Evolutionary conservation across 2,329 filamentous ascomycete genomes (phyloP), one percentile per base, ranked within the genome.

Genomic region (Pseudogymnoascus sp.): DNA sequence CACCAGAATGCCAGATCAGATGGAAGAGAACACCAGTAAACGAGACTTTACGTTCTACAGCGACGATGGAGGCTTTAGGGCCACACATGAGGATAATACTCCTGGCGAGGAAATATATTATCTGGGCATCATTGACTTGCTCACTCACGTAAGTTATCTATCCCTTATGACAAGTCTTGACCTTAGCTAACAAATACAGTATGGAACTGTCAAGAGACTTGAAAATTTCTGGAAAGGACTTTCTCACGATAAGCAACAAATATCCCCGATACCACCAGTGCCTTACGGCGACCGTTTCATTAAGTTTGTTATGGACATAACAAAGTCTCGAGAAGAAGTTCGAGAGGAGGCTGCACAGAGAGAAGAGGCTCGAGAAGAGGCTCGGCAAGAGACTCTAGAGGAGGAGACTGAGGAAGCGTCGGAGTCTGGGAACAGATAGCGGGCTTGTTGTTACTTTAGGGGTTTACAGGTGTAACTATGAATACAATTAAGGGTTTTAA

Each of bases 161-260:
- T 9, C 62, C 25, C 36, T 59, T 44, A 10, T 4, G n/a, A 17
- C 35, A 10, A 6, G 2, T 25, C 29, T 21, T 33, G 29, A 33
- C 8, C 25, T 6, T 59, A 13, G 27, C 67, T 68, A 59, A 71
- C 67, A 2, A 21, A n/a, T 27, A 27, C 69, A 96, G 91, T 99
- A 97, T 74, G 92, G 92, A 68, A 86, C 92, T 66, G 84, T 96
- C 75, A 99, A 99, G 78, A 93, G 94, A 73, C 84, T 93, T 65
- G 94, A 99, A 75, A 88, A 97, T 76, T 94, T 97, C 76, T 94
- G 92, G 88, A 99, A 99, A 79, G 93, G 94, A 38, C 79, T 97
- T 63, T 91, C 88, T 2, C 84, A 86, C 69, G 90, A 94, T 69
- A 87, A 91, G 69, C 86, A 84, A 35, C 88, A 97, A 72, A 97